phyloP scores from a whole-genome alignment of 1,284 basidiomycete species.

The Tilletia horrida region DNA sequence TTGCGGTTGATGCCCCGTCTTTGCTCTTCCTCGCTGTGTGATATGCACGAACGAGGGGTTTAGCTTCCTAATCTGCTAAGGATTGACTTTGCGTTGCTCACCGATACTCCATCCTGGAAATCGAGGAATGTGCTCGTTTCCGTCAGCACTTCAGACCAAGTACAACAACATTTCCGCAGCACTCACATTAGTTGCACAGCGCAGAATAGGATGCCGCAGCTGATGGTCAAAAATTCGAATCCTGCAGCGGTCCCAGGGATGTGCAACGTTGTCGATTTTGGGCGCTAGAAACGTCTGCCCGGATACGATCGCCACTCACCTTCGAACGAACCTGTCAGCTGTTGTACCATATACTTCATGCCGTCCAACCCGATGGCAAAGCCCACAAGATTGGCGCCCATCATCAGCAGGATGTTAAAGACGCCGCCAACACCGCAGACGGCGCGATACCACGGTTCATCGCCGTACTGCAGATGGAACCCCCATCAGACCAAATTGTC shows the following conservation, averaged over 20 bases:
- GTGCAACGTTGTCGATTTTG: background rate
- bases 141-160: slow-evolving; percentile 53
- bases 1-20: slow-evolving; percentile 65
- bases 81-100: slow-evolving; percentile 10
- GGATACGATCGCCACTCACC: slow-evolving; percentile 60
- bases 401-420: slow-evolving; percentile 83
- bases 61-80: slow-evolving; percentile 17
- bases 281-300: slow-evolving; percentile 13
- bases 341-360: slow-evolving; percentile 66
- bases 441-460: slow-evolving; percentile 77
- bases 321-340: slow-evolving; percentile 66
- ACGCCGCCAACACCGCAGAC: slow-evolving; percentile 79
- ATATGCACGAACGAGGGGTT: slow-evolving; percentile 2
- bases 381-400: slow-evolving; percentile 87
- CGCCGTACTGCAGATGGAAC: slow-evolving; percentile 63
- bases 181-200: slow-evolving; percentile 92
- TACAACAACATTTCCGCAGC: slow-evolving; percentile 61
- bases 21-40: slow-evolving; percentile 60
- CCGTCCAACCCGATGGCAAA: slow-evolving; percentile 90
- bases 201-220: slow-evolving; percentile 71
- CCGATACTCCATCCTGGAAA: slow-evolving; percentile 56
- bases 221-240: slow-evolving; percentile 65
- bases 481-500: background rate
- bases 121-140: slow-evolving; percentile 22
- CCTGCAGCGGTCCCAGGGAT: slow-evolving; percentile 58